phyloP scores from a whole-genome alignment of 495 filamentous ascomycete genomes.

The Trichoderma gamsii region DNA sequence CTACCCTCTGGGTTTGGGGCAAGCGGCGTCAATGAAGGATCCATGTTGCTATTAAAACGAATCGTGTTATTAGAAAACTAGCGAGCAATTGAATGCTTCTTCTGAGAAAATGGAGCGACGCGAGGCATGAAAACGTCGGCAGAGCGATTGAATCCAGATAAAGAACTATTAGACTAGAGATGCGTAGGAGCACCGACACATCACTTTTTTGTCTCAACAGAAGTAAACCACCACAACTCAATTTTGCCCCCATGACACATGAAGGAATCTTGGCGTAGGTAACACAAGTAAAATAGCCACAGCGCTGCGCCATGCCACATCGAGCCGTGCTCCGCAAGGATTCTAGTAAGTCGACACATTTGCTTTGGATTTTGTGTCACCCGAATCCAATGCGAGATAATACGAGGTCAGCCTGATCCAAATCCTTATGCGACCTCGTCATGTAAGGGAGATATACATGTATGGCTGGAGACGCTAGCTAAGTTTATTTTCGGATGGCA shows the following conservation, averaged over 20 bases:
- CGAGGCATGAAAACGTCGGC: too few species aligned
- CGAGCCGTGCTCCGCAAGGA: background rate
- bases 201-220: background rate
- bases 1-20: background rate
- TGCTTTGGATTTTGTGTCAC: background rate
- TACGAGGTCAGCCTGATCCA: background rate
- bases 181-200: background rate
- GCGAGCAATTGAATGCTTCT: background rate
- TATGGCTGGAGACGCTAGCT: background rate
- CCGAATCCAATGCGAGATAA: background rate
- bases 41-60: background rate
- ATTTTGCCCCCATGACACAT: background rate
- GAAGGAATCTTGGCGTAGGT: conserved; percentile 4
- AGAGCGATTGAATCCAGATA: too few species aligned
- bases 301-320: background rate
- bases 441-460: background rate
- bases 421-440: background rate
- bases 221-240: background rate
- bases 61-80: background rate
- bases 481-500: background rate
- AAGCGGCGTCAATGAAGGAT: background rate
- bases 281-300: background rate
- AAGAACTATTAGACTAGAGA: background rate
- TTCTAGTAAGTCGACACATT: background rate
- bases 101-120: too few species aligned